Conservation (phyloP, 805 yeast genomes). For the Pichia ethanolica region DNA sequence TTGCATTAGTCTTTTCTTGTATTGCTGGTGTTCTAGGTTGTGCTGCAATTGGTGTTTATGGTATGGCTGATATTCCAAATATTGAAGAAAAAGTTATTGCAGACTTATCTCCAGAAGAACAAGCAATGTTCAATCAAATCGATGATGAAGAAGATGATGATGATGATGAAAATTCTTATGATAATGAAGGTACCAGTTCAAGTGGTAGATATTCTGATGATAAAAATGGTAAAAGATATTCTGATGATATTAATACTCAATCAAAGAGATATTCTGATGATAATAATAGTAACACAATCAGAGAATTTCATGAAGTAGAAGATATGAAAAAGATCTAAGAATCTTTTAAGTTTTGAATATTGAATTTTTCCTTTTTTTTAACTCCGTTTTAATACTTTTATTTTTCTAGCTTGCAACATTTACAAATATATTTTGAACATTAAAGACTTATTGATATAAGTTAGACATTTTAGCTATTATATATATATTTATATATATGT, state of each 20-base stretch:
- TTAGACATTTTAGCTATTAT: no score
- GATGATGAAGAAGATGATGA: constrained; percentile 3
- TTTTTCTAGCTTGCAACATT: neutral
- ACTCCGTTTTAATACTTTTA: neutral
- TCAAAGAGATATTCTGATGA: constrained; percentile 7
- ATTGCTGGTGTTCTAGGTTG: constrained; percentile 81
- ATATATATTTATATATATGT: no score
- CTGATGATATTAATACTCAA: constrained; percentile 6
- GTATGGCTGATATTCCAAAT: constrained; percentile 72
- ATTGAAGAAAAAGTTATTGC: constrained; percentile 56
- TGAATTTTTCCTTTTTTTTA: neutral
- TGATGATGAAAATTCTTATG: neutral
- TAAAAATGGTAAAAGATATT: constrained; percentile 5
- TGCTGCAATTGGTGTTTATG: constrained; percentile 69
- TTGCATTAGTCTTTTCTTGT: constrained; percentile 87
- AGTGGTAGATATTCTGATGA: constrained; percentile 13
- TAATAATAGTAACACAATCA: neutral
- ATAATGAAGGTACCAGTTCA: constrained; percentile 3
- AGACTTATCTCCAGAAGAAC: constrained; percentile 44
- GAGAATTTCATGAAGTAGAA: constrained; percentile 4
- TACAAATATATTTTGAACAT: no score
- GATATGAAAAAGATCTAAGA: neutral
- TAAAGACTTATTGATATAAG: no score
- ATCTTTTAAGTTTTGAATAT: neutral
- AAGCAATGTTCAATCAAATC: constrained; percentile 23